These are phyloP conservation scores for Sedum album DNA, from an alignment of 164 flowering plant genomes.

Conservation along the genomic window DNA sequence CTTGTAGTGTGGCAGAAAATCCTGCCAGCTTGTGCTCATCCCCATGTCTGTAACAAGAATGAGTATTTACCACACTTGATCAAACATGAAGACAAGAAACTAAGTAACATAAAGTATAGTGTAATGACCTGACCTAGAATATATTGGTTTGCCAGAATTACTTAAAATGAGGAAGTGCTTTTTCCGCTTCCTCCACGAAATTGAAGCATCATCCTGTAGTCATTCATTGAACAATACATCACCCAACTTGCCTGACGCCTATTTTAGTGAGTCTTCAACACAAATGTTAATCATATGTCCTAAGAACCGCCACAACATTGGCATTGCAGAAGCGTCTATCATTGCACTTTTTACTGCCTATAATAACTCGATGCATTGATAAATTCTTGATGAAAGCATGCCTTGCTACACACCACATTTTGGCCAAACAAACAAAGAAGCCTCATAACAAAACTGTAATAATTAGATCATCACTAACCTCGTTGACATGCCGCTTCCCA, in stretches of 20 bases:
- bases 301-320: neutral
- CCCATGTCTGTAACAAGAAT: conserved; percentile 53
- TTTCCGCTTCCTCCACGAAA: conserved; percentile 97
- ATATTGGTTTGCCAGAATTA: conserved; percentile 95
- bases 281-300: neutral
- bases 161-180: conserved; percentile 90
- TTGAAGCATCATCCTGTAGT: conserved; percentile 95
- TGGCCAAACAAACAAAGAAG: neutral
- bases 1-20: conserved; percentile 95
- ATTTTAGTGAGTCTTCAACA: conserved; percentile 11
- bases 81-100: neutral
- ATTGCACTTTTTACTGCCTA: neutral
- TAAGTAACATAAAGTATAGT: conserved; percentile 13
- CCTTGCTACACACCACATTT: neutral
- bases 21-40: conserved; percentile 98
- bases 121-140: conserved; percentile 53
- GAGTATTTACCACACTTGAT: neutral
- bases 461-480: conserved; percentile 24
- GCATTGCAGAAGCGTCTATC: neutral
- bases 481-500: conserved; percentile 51
- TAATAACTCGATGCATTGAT: neutral
- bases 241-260: conserved; percentile 7
- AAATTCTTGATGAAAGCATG: neutral
- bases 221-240: conserved; percentile 16
- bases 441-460: neutral